Evolutionary conservation across 352 stramenopile genomes (phyloP), one percentile per base, ranked within the genome.

Genomic region (Phytophthora cryptogea): DNA sequence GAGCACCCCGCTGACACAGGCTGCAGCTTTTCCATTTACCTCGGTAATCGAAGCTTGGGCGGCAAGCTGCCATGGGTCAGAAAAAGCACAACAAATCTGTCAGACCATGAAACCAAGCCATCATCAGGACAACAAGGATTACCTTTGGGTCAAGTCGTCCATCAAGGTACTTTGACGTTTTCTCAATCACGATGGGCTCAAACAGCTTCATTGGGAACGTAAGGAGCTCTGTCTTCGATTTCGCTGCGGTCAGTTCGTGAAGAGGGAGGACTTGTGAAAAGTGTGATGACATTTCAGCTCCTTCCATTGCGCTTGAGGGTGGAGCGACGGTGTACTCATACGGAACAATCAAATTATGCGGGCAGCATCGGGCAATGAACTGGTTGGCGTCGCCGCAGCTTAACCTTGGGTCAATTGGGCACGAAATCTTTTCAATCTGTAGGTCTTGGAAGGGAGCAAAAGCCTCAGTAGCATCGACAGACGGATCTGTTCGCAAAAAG

Each of bases 331-430:
- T 84, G 50, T 83, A 92, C 26, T 93, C 85, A 26, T 76, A 55
- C 0, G 87, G 83, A 0, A 93, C 59, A 42, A 95, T 74, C 5
- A 95, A 58, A 27, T 74, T 88, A 5, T 80, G 76, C 6, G 87
- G 87, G 10, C 68, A 78, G 50, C 87, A 95, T 4, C 86, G 81
- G 2, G 85, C 78, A 37, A 95, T 88, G 28, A 95, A 86, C 60
- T 92, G 86, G 56, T 95, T 95, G 23, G 80, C 87, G 45, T 95
- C 86, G 1, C 86, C 86, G 53, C 87, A 95, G 52, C 78, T 90
- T 52, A 95, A 66, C 6, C 84, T 74, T 14, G 83, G 76, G 32
- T 95, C 86, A 30, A 95, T 92, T 9, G 81, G 78, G 20, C 81
- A 90, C 28, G 67, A 56, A 66, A 93, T 88, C 40, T 92, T 90